phyloP scores from a whole-genome alignment of 1,284 basidiomycete genomes.

The Cryptococcus amylolentus region DNA sequence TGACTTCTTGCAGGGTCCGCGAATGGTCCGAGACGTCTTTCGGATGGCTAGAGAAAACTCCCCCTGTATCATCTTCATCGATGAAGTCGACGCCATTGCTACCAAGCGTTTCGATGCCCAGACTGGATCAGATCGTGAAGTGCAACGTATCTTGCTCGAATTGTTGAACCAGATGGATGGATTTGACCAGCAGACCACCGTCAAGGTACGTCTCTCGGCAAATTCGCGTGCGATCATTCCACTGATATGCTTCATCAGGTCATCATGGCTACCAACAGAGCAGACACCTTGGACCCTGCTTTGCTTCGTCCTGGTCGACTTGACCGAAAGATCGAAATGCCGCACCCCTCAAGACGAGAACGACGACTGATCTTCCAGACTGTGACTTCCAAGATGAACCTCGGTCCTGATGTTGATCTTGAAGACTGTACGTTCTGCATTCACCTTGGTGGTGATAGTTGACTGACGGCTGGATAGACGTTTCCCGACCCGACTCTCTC shows the following conservation, averaged over 20 bases:
- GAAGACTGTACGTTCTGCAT: slow-evolving; percentile 76
- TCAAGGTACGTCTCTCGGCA: slow-evolving; percentile 65
- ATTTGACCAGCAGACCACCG: slow-evolving; percentile 98
- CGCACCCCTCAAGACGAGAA: slow-evolving; percentile 87
- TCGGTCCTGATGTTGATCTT: slow-evolving; percentile 94
- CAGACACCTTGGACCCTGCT: slow-evolving; percentile 94
- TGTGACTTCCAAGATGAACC: slow-evolving; percentile 94
- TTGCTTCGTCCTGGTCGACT: slow-evolving; percentile 94
- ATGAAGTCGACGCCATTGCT: slow-evolving; percentile 98
- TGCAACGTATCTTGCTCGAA: slow-evolving; percentile 98
- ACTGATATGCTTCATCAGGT: slow-evolving; percentile 57
- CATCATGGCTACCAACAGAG: slow-evolving; percentile 97
- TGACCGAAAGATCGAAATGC: slow-evolving; percentile 99
- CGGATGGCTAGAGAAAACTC: slow-evolving; percentile 94
- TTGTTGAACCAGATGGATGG: slow-evolving; percentile 99
- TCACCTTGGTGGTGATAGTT: neutral
- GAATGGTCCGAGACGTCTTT: slow-evolving; percentile 99
- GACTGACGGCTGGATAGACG: slow-evolving; percentile 58
- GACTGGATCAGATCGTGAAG: slow-evolving; percentile 97
- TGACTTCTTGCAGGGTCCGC: slow-evolving; percentile 62
- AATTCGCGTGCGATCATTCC: neutral
- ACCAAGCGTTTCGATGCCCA: slow-evolving; percentile 99
- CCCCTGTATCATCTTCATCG: slow-evolving; percentile 98
- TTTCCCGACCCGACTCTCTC: slow-evolving; percentile 91
- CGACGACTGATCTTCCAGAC: slow-evolving; percentile 99